phyloP scores from a whole-genome alignment of 169 alveolate genomes.

The Eimeria praecox region DNA sequence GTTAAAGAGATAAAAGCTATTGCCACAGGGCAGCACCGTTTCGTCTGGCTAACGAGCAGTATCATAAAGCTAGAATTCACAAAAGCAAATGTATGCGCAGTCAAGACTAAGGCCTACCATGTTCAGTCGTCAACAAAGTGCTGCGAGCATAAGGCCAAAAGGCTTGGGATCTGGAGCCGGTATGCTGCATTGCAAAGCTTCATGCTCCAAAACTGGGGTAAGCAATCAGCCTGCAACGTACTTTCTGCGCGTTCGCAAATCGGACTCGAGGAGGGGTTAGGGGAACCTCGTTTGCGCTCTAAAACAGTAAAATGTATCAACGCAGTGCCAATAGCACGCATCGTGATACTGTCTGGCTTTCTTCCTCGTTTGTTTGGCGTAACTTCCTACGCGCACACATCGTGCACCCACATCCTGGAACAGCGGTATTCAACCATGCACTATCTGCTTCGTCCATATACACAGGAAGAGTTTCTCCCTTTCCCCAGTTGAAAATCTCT shows the following conservation, averaged over 20 bases:
- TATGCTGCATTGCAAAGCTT: background rate
- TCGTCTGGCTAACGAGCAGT: background rate
- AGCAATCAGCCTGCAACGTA: too few species aligned
- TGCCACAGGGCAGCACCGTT: background rate
- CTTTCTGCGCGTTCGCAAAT: background rate
- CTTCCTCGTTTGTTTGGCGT: too few species aligned
- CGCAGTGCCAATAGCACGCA: too few species aligned
- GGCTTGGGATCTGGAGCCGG: background rate
- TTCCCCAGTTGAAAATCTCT: background rate
- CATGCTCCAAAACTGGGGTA: too few species aligned
- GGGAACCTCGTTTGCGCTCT: too few species aligned
- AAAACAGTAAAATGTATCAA: too few species aligned
- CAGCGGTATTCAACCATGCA: background rate
- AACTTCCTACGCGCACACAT: too few species aligned
- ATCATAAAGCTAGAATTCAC: background rate
- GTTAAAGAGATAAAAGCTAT: background rate
- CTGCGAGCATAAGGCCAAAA: background rate
- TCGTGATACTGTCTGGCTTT: too few species aligned
- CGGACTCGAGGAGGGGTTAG: too few species aligned
- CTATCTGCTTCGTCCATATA: background rate
- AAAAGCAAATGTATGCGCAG: background rate
- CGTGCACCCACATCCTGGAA: too few species aligned
- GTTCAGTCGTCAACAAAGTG: background rate
- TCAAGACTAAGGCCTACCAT: background rate
- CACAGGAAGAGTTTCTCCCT: background rate